These are phyloP conservation scores for Scenedesmus sp. DNA, from an alignment of 163 green algal species.

Conservation along the genomic window DNA sequence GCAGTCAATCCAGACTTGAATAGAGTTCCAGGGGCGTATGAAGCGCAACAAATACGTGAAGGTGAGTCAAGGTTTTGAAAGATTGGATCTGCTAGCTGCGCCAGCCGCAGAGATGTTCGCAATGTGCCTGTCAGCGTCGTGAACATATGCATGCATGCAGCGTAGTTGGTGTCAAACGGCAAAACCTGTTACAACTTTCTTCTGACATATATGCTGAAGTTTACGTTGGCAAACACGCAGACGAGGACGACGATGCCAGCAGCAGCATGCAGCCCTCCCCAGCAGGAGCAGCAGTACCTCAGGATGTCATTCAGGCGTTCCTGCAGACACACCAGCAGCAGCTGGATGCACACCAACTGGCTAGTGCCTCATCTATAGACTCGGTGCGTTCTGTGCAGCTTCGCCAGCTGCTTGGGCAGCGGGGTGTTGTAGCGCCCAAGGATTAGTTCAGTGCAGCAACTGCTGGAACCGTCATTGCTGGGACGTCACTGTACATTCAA, in stretches of 20 bases:
- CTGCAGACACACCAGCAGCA: slow-evolving; percentile 14
- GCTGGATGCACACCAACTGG: background rate
- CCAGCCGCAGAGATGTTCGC: background rate
- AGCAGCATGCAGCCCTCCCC: slow-evolving; percentile 14
- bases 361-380: slow-evolving; percentile 21
- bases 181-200: background rate
- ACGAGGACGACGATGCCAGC: slow-evolving; percentile 1
- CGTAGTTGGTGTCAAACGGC: background rate
- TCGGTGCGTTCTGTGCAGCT: background rate
- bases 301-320: slow-evolving; percentile 30
- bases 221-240: background rate
- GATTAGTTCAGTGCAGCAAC: background rate
- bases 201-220: background rate
- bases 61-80: background rate
- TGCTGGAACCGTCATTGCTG: background rate
- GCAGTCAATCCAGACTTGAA: slow-evolving; percentile 6
- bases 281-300: slow-evolving; percentile 20
- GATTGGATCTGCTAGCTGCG: background rate
- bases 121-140: background rate
- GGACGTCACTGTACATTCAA: background rate
- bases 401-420: background rate
- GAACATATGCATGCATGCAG: background rate
- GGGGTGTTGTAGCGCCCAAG: background rate
- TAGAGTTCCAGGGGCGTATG: background rate
- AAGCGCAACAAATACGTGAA: background rate